phyloP scores from a whole-genome alignment of 1,284 basidiomycete species.

The Neonothopanus nambi region DNA sequence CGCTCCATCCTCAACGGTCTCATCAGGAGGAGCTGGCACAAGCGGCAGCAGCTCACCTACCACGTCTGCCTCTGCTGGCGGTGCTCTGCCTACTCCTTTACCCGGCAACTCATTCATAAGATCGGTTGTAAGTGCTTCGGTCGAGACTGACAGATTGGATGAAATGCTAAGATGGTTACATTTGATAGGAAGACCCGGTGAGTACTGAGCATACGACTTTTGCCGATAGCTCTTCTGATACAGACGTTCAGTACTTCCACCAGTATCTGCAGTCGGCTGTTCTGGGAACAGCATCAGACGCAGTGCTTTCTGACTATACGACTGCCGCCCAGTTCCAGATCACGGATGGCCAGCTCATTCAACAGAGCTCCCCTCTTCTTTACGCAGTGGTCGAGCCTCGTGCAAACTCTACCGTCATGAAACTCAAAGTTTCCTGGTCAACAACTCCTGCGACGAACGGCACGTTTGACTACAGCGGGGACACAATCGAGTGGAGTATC shows the following conservation, averaged over 20 bases:
- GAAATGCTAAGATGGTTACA: neutral
- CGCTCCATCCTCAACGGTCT: conserved; percentile 22
- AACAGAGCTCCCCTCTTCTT: conserved; percentile 32
- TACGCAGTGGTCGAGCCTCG: conserved; percentile 53
- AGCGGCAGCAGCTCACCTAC: conserved; percentile 26
- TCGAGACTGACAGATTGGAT: neutral
- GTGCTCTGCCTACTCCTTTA: conserved; percentile 45
- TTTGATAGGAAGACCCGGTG: conserved; percentile 46
- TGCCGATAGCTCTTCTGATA: too few species aligned
- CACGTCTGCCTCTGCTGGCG: conserved; percentile 35
- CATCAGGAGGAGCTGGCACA: conserved; percentile 23
- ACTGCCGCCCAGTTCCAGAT: conserved; percentile 59
- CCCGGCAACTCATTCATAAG: conserved; percentile 60
- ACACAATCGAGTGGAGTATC: conserved; percentile 56
- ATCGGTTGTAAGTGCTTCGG: conserved; percentile 47
- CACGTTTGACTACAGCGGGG: conserved; percentile 54
- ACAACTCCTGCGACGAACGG: conserved; percentile 47
- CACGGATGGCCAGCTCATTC: conserved; percentile 52
- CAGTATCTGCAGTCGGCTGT: conserved; percentile 59
- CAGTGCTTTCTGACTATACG: conserved; percentile 50
- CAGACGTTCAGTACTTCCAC: conserved; percentile 48
- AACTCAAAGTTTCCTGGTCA: conserved; percentile 52
- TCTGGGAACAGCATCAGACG: conserved; percentile 42
- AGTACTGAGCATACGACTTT: too few species aligned
- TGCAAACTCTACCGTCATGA: conserved; percentile 46